Conservation (phyloP, 352 stramenopile species). For the Aphanomyces cochlioides region DNA sequence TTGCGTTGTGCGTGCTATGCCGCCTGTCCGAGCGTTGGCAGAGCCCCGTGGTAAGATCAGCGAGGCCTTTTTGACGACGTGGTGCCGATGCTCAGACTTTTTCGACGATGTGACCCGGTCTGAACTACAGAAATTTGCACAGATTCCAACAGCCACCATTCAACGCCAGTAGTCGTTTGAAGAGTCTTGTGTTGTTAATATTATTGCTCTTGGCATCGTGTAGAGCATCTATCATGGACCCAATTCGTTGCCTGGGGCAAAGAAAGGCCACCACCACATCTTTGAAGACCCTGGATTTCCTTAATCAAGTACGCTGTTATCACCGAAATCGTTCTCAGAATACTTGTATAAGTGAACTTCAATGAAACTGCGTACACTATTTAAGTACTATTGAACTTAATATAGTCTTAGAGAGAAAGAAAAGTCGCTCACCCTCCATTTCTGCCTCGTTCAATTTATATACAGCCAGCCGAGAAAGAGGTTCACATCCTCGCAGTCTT, state of each 20-base stretch:
- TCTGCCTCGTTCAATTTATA: too few relatives aligned
- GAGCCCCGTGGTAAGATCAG: constrained; percentile 71
- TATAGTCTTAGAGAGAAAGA: too few relatives aligned
- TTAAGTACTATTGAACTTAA: too few relatives aligned
- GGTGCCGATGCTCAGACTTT: constrained; percentile 73
- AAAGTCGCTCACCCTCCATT: too few relatives aligned
- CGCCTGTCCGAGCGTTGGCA: constrained; percentile 56
- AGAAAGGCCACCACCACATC: not conserved
- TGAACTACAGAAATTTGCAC: not conserved
- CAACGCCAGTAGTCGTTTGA: not conserved
- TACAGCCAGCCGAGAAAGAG: too few relatives aligned
- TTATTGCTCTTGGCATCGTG: not conserved
- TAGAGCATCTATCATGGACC: not conserved
- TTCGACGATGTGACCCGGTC: constrained; percentile 41
- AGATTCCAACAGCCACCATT: not conserved
- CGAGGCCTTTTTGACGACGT: constrained; percentile 70
- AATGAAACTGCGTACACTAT: too few relatives aligned
- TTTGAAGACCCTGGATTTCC: too few relatives aligned
- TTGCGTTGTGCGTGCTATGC: constrained; percentile 67
- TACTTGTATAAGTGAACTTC: too few relatives aligned
- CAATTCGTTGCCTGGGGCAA: not conserved
- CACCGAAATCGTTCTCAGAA: too few relatives aligned
- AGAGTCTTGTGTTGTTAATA: not conserved
- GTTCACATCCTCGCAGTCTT: too few relatives aligned
- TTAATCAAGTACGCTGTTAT: too few relatives aligned